These are phyloP conservation scores for Fomitopsis palustris DNA, from an alignment of 1,284 basidiomycete species.

Conservation along the genomic window DNA sequence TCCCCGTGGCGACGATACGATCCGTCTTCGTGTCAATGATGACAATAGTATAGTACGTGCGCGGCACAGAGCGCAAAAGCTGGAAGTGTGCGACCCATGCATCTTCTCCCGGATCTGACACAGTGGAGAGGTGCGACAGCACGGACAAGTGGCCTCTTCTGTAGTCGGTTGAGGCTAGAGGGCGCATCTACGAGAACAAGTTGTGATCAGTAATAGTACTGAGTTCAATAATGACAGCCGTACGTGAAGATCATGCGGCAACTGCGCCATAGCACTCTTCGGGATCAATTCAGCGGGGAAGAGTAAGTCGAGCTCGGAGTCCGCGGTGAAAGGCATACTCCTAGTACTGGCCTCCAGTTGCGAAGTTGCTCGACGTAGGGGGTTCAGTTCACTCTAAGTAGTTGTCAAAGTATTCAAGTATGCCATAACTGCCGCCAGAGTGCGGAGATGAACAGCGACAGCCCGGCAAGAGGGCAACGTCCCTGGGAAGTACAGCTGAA, in stretches of 20 bases:
- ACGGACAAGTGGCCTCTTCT: slow-evolving; percentile 80
- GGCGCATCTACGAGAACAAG: slow-evolving; percentile 65
- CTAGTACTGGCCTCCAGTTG: too few relatives aligned
- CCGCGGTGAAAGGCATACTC: slow-evolving; percentile 55
- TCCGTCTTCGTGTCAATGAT: slow-evolving; percentile 76
- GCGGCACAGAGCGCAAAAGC: slow-evolving; percentile 47
- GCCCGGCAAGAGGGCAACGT: too few relatives aligned
- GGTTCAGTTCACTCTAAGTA: too few relatives aligned
- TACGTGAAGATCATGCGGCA: slow-evolving; percentile 58
- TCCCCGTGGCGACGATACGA: slow-evolving; percentile 82
- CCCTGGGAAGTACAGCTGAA: too few relatives aligned
- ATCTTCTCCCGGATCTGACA: slow-evolving; percentile 71
- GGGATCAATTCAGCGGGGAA: slow-evolving; percentile 72
- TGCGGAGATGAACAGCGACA: too few relatives aligned
- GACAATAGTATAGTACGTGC: slow-evolving; percentile 84
- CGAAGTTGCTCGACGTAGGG: too few relatives aligned
- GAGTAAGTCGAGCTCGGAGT: slow-evolving; percentile 69
- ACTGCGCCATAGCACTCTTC: slow-evolving; percentile 47
- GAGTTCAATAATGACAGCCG: slow-evolving; percentile 8
- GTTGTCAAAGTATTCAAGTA: too few relatives aligned
- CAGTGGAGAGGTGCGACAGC: slow-evolving; percentile 76
- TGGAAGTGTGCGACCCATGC: slow-evolving; percentile 72
- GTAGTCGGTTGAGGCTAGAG: slow-evolving; percentile 86
- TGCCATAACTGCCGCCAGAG: too few relatives aligned
- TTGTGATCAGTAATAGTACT: not conserved